Evolutionary conservation across 2,329 filamentous ascomycete genomes (phyloP).

Genomic region (Diplocarpon rosae): DNA sequence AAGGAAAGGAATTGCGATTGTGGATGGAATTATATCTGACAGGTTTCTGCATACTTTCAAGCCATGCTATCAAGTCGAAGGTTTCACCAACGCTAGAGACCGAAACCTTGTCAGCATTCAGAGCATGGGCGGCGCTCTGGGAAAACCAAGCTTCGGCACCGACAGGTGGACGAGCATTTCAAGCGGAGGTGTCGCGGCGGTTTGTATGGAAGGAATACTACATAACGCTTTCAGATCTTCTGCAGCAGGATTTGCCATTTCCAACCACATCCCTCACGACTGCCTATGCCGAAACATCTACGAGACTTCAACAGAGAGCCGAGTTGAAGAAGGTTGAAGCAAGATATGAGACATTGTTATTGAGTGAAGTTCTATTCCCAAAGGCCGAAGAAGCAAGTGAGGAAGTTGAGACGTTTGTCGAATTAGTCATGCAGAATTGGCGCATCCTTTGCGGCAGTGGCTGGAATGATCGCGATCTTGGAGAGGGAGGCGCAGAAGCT

Average conservation of each 20-base stretch:
- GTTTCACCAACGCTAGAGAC: constrained; percentile 40
- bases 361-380: constrained; percentile 74
- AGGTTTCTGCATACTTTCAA: constrained; percentile 60
- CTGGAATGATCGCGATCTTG: constrained; percentile 74
- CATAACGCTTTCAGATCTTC: constrained; percentile 60
- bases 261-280: constrained; percentile 34
- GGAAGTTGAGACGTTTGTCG: constrained; percentile 74
- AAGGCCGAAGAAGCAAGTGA: constrained; percentile 67
- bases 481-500: constrained; percentile 65
- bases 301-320: constrained; percentile 52
- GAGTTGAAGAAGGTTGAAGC: constrained; percentile 73
- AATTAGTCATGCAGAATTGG: constrained; percentile 78
- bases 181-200: constrained; percentile 49
- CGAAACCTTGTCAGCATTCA: constrained; percentile 45
- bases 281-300: constrained; percentile 38
- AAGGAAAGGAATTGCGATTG: constrained; percentile 55
- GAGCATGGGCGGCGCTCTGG: constrained; percentile 64
- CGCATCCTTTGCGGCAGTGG: constrained; percentile 63
- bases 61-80: constrained; percentile 43
- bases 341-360: constrained; percentile 67
- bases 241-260: constrained; percentile 56
- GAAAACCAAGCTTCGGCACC: constrained; percentile 34
- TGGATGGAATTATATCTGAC: constrained; percentile 74
- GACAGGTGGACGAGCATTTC: constrained; percentile 45
- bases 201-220: constrained; percentile 83